Evolutionary conservation across 371 early-diverging fungal genomes (phyloP).

Genomic region (Mortierella sp.): DNA sequence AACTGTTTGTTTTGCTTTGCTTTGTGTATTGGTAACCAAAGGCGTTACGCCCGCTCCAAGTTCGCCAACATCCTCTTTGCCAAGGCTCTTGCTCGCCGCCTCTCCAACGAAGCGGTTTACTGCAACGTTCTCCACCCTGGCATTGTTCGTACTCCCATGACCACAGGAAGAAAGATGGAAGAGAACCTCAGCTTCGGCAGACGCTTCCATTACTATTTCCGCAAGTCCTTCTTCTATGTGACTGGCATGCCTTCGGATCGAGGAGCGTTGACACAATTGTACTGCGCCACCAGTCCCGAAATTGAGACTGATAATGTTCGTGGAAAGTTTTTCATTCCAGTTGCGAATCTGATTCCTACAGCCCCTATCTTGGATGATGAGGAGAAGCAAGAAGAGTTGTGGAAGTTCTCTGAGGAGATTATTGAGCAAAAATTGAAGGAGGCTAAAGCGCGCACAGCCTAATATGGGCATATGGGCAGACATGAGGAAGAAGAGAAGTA

Average conservation of each 20-base stretch:
- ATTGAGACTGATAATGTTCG: neutral
- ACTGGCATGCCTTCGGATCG: slow-evolving; percentile 8
- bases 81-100: slow-evolving; percentile 60
- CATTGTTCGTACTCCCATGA: slow-evolving; percentile 7
- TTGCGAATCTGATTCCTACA: neutral
- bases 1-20: no score
- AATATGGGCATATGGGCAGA: no score
- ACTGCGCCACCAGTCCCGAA: slow-evolving; percentile 67
- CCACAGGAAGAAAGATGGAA: neutral
- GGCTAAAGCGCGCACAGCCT: neutral
- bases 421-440: neutral
- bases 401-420: neutral
- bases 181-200: neutral
- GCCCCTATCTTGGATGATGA: neutral
- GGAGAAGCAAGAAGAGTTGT: neutral
- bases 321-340: neutral
- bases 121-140: slow-evolving; percentile 37
- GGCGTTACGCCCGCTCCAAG: slow-evolving; percentile 68
- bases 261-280: slow-evolving; percentile 71
- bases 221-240: neutral
- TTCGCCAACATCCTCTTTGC: slow-evolving; percentile 76
- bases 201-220: neutral
- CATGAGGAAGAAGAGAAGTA: no score
- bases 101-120: slow-evolving; percentile 52
- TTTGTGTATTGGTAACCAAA: no score